Evolutionary conservation across 169 alveolate species (phyloP), one percentile per base, ranked within the genome.

Genomic region (Perkinsus marinus): DNA sequence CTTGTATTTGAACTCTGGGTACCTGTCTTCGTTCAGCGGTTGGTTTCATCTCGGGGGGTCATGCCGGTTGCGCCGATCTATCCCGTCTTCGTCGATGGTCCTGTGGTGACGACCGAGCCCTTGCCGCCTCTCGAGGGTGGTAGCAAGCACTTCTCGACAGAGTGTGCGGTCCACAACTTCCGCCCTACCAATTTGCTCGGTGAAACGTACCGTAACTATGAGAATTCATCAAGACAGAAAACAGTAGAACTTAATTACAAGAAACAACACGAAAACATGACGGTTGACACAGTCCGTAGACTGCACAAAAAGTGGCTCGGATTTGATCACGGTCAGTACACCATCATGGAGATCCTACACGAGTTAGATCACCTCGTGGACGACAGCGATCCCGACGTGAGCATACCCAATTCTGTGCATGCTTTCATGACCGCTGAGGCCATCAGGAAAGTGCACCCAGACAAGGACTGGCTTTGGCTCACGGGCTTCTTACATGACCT

Each of bases 371-470:
- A 90, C n/a, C 90, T 92, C 19, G 91, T 92, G 36, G 94, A 92
- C 68, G 94, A 92, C 91, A 89, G 92, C 37, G 94, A 92, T 30
- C 94, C 94, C 0, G 94, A 92, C 47, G 92, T 89, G 90, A 92
- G 90, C 92, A 38, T 91, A 68, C 94, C 94, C 39, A 92, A 92
- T 92, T 90, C 93, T 90, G 89, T 92, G 17, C 94, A 92, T 38
- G 94, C 91, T 92, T 92, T 92, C 90, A 92, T 90, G 68, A 92
- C 94, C 0, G 94, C 94, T 26, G 94, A 92, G 92, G 89, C 93
- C 68, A 92, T 92, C 91, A 90, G 94, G n/a, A 91, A 69, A 91
- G 92, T 79, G 89, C 91, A 92, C 92, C 94, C 94, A 2, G 94
- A 91, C 39, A 92, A 90, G 91, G 94, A 92, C 30, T 90, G 41